Conservation (phyloP, 306 rosid genomes). For the Glycine latifolia region DNA sequence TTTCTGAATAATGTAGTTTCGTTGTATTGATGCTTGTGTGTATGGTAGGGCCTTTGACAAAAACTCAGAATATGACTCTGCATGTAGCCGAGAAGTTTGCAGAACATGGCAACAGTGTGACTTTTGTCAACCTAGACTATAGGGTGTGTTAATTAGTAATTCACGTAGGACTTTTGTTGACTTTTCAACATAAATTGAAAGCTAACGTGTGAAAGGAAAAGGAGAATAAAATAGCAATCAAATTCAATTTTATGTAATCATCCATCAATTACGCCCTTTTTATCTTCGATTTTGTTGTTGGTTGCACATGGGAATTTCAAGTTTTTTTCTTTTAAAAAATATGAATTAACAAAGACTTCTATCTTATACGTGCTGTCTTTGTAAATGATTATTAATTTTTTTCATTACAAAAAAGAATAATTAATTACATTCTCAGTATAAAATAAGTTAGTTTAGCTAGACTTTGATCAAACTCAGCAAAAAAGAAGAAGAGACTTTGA, state of each 20-base stretch:
- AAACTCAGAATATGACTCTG: not conserved
- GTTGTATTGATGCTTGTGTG: not conserved
- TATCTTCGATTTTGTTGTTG: not conserved
- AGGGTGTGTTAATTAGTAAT: not conserved
- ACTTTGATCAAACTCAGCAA: not conserved
- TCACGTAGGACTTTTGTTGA: not conserved
- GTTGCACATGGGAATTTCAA: not conserved
- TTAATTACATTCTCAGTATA: too few relatives aligned
- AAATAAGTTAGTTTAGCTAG: not conserved
- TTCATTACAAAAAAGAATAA: not conserved
- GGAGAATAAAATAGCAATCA: not conserved
- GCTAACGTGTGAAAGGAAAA: not conserved
- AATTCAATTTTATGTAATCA: not conserved
- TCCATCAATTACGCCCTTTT: not conserved
- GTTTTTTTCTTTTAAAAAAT: not conserved
- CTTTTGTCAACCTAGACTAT: not conserved
- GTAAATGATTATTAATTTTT: not conserved
- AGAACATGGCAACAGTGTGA: not conserved
- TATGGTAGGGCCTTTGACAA: not conserved
- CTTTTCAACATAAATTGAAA: not conserved
- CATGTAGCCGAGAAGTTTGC: not conserved
- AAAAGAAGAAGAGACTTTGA: too few relatives aligned
- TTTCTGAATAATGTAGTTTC: not conserved
- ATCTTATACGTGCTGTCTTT: not conserved
- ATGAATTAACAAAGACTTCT: not conserved